Conservation (phyloP, 305 asterid genomes). For the Ajuga reptans region DNA sequence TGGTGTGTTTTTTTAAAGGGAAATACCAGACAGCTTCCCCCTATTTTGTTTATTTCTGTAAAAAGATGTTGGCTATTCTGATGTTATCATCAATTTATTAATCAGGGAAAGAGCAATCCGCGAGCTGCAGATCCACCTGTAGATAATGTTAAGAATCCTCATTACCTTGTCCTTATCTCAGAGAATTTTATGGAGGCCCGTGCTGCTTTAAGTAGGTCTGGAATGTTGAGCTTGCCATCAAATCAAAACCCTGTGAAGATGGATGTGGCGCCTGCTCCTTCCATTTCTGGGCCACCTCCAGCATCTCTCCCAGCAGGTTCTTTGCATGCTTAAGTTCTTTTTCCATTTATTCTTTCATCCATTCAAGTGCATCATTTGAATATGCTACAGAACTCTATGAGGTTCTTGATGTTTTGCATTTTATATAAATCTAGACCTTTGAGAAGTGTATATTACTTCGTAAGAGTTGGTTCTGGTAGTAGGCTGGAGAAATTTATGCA, state of each 20-base stretch:
- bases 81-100: constrained; percentile 21
- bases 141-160: constrained; percentile 69
- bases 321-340: constrained; percentile 15
- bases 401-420: background rate
- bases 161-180: constrained; percentile 81
- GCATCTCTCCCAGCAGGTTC: constrained; percentile 60
- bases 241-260: constrained; percentile 70
- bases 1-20: background rate
- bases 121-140: constrained; percentile 61
- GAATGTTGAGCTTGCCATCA: constrained; percentile 49
- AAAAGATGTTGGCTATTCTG: constrained; percentile 22
- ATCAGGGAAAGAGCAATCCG: constrained; percentile 77
- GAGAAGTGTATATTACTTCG: background rate
- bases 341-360: background rate
- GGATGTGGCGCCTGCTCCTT: constrained; percentile 54
- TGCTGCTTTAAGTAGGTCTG: constrained; percentile 61
- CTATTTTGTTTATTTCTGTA: background rate
- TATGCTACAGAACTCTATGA: background rate
- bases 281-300: constrained; percentile 59
- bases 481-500: constrained; percentile 1
- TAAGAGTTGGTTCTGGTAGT: background rate
- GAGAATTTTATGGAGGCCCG: constrained; percentile 81
- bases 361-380: background rate
- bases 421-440: constrained; percentile 3
- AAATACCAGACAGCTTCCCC: background rate